These are phyloP conservation scores for Pseudogymnoascus pannorum DNA, from an alignment of 2,329 filamentous ascomycete species.

Conservation along the genomic window DNA sequence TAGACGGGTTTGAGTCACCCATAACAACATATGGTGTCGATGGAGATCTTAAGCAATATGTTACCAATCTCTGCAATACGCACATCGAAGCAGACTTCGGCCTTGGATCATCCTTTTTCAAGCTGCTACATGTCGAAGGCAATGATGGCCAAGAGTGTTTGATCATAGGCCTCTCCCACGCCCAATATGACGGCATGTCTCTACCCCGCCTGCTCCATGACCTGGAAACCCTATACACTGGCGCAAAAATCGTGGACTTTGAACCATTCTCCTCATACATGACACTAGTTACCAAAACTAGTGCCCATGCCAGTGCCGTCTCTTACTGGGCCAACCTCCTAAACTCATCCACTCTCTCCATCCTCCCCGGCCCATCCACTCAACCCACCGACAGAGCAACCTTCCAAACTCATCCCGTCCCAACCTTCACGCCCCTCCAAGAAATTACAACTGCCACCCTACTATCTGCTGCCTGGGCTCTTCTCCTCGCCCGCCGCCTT, in stretches of 20 bases:
- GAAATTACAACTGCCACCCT: constrained; percentile 37
- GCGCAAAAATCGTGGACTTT: constrained; percentile 21
- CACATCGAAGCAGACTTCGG: constrained; percentile 32
- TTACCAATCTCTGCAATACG: constrained; percentile 25
- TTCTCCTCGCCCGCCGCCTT: constrained; percentile 33
- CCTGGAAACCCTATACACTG: constrained; percentile 29
- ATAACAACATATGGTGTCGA: constrained; percentile 24
- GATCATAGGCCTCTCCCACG: constrained; percentile 43
- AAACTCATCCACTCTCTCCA: constrained; percentile 28
- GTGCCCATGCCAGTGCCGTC: background rate
- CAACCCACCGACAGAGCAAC: constrained; percentile 24
- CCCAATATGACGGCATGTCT: constrained; percentile 59
- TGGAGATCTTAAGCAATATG: constrained; percentile 28
- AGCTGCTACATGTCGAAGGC: constrained; percentile 22
- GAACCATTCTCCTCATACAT: constrained; percentile 36
- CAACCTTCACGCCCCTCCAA: constrained; percentile 24
- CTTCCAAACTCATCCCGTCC: constrained; percentile 26
- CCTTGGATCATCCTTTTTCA: constrained; percentile 33
- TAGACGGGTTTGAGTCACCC: constrained; percentile 28
- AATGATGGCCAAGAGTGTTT: constrained; percentile 28
- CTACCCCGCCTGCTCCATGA: constrained; percentile 30
- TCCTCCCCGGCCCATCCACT: constrained; percentile 13
- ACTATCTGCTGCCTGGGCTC: constrained; percentile 37
- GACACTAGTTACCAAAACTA: background rate
- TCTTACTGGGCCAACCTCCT: constrained; percentile 40